A percentile compares a stretch with the other conserved stretches of the same genome.
These are phyloP conservation scores for Trichoderma sp. DNA, from an alignment of 2,329 filamentous ascomycete genomes.

Conservation along the genomic window DNA sequence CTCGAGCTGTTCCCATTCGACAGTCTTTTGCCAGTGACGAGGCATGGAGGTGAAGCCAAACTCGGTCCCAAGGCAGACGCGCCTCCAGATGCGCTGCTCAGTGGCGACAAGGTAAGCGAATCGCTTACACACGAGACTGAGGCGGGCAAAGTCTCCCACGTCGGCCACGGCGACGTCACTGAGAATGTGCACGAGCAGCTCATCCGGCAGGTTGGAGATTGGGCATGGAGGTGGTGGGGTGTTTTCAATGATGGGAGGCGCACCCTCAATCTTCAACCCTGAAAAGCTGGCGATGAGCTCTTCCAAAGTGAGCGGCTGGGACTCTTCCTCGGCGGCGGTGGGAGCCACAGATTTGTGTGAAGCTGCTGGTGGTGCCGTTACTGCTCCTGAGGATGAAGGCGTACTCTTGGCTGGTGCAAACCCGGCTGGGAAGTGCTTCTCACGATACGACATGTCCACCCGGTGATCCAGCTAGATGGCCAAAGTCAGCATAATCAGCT, in stretches of 20 bases:
- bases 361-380: slow-evolving; percentile 22
- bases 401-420: slow-evolving; percentile 44
- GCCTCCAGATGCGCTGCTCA: slow-evolving; percentile 84
- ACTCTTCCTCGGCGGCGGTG: not conserved
- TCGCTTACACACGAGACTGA: slow-evolving; percentile 80
- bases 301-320: slow-evolving; percentile 51
- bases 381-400: slow-evolving; percentile 27
- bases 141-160: slow-evolving; percentile 70
- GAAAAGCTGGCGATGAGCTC: slow-evolving; percentile 78
- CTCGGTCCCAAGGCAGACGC: slow-evolving; percentile 64
- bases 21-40: slow-evolving; percentile 67
- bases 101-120: slow-evolving; percentile 80
- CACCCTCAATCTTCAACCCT: slow-evolving; percentile 62
- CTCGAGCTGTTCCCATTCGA: slow-evolving; percentile 52
- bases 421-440: slow-evolving; percentile 78
- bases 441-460: slow-evolving; percentile 83
- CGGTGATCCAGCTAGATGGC: slow-evolving; percentile 68
- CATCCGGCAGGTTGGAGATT: slow-evolving; percentile 73
- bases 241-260: slow-evolving; percentile 67
- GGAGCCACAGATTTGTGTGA: slow-evolving; percentile 20
- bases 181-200: slow-evolving; percentile 80
- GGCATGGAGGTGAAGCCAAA: slow-evolving; percentile 83
- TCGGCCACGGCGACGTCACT: slow-evolving; percentile 69
- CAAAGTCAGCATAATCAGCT: not conserved
- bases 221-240: slow-evolving; percentile 75